These are phyloP conservation scores for Populus hybrid DNA, from an alignment of 441 rosid genomes.

Conservation along the genomic window DNA sequence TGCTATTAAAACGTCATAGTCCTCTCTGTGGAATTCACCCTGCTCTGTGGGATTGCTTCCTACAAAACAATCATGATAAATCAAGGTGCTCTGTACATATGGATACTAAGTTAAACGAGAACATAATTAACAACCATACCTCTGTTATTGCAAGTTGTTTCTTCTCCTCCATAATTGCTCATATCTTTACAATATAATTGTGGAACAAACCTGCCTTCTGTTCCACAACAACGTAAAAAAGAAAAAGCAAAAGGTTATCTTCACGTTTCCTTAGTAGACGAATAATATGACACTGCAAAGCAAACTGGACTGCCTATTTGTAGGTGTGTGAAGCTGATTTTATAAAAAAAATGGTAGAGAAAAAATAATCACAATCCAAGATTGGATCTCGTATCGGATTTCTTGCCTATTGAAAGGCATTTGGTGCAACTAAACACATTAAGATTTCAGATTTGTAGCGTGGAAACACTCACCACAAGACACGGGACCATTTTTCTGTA, in stretches of 20 bases:
- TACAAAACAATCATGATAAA: not conserved
- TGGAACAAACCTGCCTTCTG: not conserved
- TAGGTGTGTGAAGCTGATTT: not conserved
- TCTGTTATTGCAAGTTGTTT: not conserved
- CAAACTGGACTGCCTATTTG: not conserved
- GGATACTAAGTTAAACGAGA: not conserved
- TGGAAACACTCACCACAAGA: slow-evolving; percentile 11
- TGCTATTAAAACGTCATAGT: not conserved
- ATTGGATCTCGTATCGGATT: not conserved
- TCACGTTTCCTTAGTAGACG: not conserved
- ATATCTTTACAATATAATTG: not conserved
- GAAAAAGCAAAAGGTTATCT: not conserved
- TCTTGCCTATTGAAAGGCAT: not conserved
- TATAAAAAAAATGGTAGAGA: not conserved
- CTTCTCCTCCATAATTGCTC: not conserved
- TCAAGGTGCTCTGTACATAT: not conserved
- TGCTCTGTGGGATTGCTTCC: not conserved
- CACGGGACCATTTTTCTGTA: not conserved
- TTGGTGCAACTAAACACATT: not conserved
- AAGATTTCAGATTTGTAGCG: not conserved
- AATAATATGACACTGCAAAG: not conserved
- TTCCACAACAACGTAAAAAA: not conserved
- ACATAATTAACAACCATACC: not conserved
- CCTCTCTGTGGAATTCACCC: not conserved
- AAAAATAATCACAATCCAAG: not conserved